phyloP scores from a whole-genome alignment of 2,329 filamentous ascomycete genomes.

The Hysterium pulicare region DNA sequence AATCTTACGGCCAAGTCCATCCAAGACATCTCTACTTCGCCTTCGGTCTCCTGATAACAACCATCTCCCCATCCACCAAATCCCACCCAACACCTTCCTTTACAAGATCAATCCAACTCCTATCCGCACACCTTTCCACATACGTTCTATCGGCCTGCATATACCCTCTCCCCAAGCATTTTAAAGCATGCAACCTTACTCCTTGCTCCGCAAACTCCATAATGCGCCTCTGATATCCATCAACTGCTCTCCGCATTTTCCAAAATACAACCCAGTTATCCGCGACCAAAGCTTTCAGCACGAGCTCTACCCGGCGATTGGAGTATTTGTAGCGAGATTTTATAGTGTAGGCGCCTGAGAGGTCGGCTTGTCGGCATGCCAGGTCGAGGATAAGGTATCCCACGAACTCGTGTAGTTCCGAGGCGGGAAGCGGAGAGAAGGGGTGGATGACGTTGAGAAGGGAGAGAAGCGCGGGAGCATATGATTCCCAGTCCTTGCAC shows the following conservation, averaged over 20 bases:
- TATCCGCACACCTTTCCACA: conserved; percentile 65
- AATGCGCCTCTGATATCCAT: conserved; percentile 74
- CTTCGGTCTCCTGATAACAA: conserved; percentile 70
- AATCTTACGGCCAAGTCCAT: no score
- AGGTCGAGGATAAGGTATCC: conserved; percentile 83
- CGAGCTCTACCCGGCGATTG: conserved; percentile 65
- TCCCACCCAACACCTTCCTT: conserved; percentile 82
- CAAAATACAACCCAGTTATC: conserved; percentile 83
- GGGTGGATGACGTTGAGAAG: conserved; percentile 71
- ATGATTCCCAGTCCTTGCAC: conserved; percentile 78
- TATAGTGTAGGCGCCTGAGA: conserved; percentile 69
- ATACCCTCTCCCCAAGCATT: conserved; percentile 83
- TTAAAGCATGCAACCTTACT: conserved; percentile 74
- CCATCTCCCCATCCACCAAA: conserved; percentile 62
- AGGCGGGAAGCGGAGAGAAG: conserved; percentile 61
- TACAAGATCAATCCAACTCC: conserved; percentile 69
- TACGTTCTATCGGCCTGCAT: conserved; percentile 66
- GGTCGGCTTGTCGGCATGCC: conserved; percentile 75
- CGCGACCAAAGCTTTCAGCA: conserved; percentile 68
- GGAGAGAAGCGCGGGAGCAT: conserved; percentile 80
- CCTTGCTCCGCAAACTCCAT: conserved; percentile 76
- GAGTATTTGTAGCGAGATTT: conserved; percentile 59
- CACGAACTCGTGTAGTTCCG: conserved; percentile 75
- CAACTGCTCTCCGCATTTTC: conserved; percentile 65
- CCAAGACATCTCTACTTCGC: conserved; percentile 30